Conservation (phyloP, 768 basidiomycete species). For the Trametes meyenii region DNA sequence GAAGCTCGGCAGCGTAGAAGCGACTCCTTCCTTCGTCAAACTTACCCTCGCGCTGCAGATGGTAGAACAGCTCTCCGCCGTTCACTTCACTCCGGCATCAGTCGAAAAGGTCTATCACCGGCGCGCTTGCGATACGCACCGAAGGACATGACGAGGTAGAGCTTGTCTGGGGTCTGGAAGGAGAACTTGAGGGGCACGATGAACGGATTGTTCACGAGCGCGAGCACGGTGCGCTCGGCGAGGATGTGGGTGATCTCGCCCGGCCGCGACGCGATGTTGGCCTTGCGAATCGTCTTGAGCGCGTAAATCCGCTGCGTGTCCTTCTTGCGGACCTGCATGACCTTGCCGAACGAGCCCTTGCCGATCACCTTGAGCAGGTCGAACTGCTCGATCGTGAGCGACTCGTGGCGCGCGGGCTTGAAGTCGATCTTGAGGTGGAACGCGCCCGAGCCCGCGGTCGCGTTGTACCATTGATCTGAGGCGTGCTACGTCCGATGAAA, state of each 20-base stretch:
- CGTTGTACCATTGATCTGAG: conserved; percentile 89
- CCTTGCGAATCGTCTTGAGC: conserved; percentile 97
- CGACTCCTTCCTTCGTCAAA: conserved; percentile 93
- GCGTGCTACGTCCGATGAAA: conserved; percentile 53
- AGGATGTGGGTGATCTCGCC: conserved; percentile 99
- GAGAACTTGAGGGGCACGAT: conserved; percentile 99
- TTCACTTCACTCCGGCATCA: conserved; percentile 60
- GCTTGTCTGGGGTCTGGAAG: conserved; percentile 96
- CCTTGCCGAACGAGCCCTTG: conserved; percentile 97
- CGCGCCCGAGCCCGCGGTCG: conserved; percentile 82
- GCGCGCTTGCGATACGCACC: conserved; percentile 50
- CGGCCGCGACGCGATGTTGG: conserved; percentile 92
- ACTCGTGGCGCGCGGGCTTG: conserved; percentile 81
- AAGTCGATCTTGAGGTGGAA: conserved; percentile 97
- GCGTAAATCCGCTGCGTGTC: conserved; percentile 98
- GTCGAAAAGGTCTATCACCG: background rate
- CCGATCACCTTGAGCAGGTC: conserved; percentile 98
- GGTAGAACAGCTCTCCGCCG: conserved; percentile 97
- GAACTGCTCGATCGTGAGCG: conserved; percentile 94
- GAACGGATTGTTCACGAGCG: conserved; percentile 97
- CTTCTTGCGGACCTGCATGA: conserved; percentile 99
- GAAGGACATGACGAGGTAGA: conserved; percentile 97
- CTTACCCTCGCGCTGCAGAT: conserved; percentile 93
- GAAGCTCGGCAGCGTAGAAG: conserved; percentile 97
- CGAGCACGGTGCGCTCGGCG: conserved; percentile 95